Base-by-base conservation (phyloP, 192 early-diverging fungal genomes). In the Cetraspora pellucida region DNA sequence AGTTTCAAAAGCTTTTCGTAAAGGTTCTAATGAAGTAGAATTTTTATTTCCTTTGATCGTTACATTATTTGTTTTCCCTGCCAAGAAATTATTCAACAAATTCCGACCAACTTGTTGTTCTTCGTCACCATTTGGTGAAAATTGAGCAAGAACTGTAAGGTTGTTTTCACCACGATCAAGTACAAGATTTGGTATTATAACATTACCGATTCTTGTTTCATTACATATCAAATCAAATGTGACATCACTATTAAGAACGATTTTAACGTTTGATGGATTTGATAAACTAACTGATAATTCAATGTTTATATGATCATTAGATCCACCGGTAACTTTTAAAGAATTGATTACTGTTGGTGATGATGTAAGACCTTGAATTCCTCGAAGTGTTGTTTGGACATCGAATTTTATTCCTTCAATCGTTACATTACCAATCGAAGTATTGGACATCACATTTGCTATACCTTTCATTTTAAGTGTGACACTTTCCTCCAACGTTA, bases 291-390 rank as follows among this genome's bases (percentile, higher is more conserved):
- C 82, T 23, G 54, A 60, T 49, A 86, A 68, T 21, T 79, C 65
- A 60, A 87, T 80, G 50, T 79, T 77, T 68, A 86, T 81, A 75
- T 84, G 81, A 21, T 87, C 66, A 13, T 73, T 37, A 13, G 84
- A 82, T 44, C 90, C 90, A 58, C 85, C 89, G 19, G 80, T 83
- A 59, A 91, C 86, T 68, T 85, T 85, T 74, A 91, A 77, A 27
- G 66, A 80, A 80, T 88, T 85, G 45, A 89, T 85, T 6, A 83
- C 67, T 13, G 87, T 81, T 49, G 85, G 86, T 11, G 84, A 60
- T 21, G 81, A 82, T 76, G 84, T 84, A 30, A 91, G 78, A 25
- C 87, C 86, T 65, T 86, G 87, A 44, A 91, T 82, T 59, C 90
- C 90, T 11, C 80, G 71, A 21, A 91, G 77, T 57, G 69, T 21